These are phyloP conservation scores for Rubroboletus satanas DNA, from an alignment of 768 basidiomycete genomes.

Conservation along the genomic window DNA sequence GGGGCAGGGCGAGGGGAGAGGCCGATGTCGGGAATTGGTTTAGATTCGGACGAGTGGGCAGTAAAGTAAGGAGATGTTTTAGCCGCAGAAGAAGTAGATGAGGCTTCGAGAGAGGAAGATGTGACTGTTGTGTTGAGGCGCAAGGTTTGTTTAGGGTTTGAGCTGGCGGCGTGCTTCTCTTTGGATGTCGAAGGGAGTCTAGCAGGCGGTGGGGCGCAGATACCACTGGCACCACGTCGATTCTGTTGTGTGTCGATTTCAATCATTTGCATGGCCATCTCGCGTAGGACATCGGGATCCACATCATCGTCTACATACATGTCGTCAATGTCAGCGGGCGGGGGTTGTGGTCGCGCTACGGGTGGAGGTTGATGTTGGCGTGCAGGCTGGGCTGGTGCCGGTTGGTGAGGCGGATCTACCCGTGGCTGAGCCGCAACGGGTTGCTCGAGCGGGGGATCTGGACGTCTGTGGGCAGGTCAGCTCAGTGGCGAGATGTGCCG, in stretches of 20 bases:
- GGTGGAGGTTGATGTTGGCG: constrained; percentile 12
- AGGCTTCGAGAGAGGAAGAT: constrained; percentile 10
- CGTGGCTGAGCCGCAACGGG: constrained; percentile 8
- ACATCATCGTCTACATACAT: constrained; percentile 27
- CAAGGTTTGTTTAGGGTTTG: background rate
- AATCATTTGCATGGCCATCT: constrained; percentile 19
- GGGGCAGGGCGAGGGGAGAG: constrained; percentile 29
- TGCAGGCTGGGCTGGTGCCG: constrained; percentile 15
- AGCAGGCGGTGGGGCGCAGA: background rate
- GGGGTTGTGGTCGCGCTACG: constrained; percentile 6
- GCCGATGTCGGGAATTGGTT: constrained; percentile 24
- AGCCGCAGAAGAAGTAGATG: constrained; percentile 2
- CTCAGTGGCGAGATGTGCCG: background rate
- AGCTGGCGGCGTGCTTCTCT: background rate
- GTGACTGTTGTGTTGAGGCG: background rate
- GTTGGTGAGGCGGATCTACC: constrained; percentile 9
- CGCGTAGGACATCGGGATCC: constrained; percentile 29
- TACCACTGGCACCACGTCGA: background rate
- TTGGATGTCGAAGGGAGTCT: constrained; percentile 2
- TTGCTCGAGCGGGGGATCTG: constrained; percentile 22
- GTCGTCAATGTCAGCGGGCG: constrained; percentile 17
- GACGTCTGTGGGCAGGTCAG: constrained; percentile 16
- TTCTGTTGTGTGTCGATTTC: constrained; percentile 5
- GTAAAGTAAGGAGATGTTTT: constrained; percentile 23
- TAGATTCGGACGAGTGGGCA: constrained; percentile 2